Percentiles rank a stretch among this genome's conserved stretches.
Evolutionary conservation across 257 asterid species (phyloP).

Genomic region (Fraxinus anomala): DNA sequence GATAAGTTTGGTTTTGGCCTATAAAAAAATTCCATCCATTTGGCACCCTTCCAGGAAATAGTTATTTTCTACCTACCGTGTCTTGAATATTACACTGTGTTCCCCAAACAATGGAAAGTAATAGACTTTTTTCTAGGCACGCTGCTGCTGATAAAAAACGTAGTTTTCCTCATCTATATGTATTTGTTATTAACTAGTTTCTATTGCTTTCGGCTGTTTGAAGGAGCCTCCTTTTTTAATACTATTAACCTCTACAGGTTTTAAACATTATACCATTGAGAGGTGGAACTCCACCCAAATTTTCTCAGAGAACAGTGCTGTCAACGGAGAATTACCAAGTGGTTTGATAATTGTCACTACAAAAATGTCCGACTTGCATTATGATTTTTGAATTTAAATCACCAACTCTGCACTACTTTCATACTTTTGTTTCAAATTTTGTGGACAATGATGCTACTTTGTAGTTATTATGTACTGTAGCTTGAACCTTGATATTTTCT

Average conservation of each 20-base stretch:
- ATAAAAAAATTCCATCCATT: too few species aligned
- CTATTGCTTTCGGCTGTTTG: neutral
- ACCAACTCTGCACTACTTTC: neutral
- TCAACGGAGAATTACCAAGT: constrained; percentile 71
- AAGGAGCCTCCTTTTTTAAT: neutral
- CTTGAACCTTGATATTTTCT: neutral
- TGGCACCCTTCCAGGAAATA: too few species aligned
- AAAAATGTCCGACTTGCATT: constrained; percentile 18
- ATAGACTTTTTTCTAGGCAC: neutral
- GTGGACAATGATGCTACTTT: neutral
- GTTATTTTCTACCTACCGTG: neutral
- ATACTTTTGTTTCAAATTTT: neutral
- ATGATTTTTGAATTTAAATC: neutral
- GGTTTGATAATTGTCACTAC: constrained; percentile 31
- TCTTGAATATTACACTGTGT: neutral
- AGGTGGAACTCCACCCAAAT: constrained; percentile 69
- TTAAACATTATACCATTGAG: constrained; percentile 51
- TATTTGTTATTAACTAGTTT: neutral
- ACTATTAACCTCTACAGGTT: constrained; percentile 46
- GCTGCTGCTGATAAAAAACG: neutral
- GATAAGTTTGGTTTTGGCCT: too few species aligned
- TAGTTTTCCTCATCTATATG: neutral
- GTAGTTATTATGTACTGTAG: neutral
- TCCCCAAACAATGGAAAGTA: neutral
- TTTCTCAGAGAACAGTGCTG: constrained; percentile 64